Evolutionary conservation across 2,329 filamentous ascomycete genomes (phyloP), one percentile per base, ranked within the genome.

Genomic region (Penicillium sp.): DNA sequence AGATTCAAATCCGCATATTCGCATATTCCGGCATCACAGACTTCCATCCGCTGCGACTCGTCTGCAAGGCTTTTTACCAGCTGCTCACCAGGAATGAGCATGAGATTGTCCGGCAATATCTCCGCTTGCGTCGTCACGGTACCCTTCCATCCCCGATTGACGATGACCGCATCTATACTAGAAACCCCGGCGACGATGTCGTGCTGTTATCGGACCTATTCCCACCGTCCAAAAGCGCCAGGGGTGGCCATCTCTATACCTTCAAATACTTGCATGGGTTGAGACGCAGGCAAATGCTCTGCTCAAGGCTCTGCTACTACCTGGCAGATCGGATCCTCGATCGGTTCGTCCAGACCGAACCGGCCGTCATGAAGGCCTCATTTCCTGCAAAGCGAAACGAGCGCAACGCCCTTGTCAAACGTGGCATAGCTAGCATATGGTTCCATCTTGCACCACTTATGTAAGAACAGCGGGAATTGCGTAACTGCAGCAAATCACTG

Each of bases 151-250:
- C 66, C 4, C 68, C 67, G 8, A 64, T 69, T 37, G 61, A 67
- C 38, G 54, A 57, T 47, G 63, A 66, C 32, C 61, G 60, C 42
- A 64, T 54, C 21, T 70, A 72, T 57, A 71, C 69, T 31, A 62
- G 69, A 39, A 68, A 67, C 34, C 69, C 70, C 4, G 63, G 69
- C 53, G 70, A 72, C 50, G 69, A 72, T 58, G 69, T 71, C 32
- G 65, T 72, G 33, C 63, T 72, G 22, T 58, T 72, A 15, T 72
- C 70, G 10, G 70, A 72, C 53, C 58, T 72, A 7, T 72, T 72
- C 43, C 69, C 67, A 5, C 70, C 70, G 0, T 55, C 63, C 6
- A 65, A 63, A 34, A 66, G 64, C 35, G 64, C 64, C 10, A 62
- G 64, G 35, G 64, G 66, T 19, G 67, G 65, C 10, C 63, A 70